These are phyloP conservation scores for Neotropicomus parvogracilis DNA, from an alignment of 1,284 basidiomycete species.

Conservation along the genomic window DNA sequence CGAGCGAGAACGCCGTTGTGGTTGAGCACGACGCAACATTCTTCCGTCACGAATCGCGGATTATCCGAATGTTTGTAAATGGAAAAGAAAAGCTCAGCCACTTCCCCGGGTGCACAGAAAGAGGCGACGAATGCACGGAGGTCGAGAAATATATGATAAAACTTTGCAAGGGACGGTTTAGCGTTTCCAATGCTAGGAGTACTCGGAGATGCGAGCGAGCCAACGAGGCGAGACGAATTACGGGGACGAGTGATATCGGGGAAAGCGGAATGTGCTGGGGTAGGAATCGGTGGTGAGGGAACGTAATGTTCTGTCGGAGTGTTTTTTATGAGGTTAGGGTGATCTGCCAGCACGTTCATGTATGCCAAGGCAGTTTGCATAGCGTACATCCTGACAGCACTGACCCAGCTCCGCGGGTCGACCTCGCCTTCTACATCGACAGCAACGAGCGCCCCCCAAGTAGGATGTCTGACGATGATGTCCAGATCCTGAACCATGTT, in stretches of 20 bases:
- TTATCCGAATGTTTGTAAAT: constrained; percentile 83
- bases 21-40: constrained; percentile 87
- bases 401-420: constrained; percentile 76
- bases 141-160: constrained; percentile 88
- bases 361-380: constrained; percentile 85
- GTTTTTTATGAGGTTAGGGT: constrained; percentile 35
- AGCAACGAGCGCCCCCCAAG: constrained; percentile 83
- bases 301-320: constrained; percentile 40
- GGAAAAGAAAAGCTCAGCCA: constrained; percentile 90
- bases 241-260: constrained; percentile 51
- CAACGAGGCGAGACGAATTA: constrained; percentile 46
- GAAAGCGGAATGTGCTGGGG: constrained; percentile 65
- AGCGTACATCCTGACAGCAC: constrained; percentile 83
- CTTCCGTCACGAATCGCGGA: constrained; percentile 86
- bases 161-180: constrained; percentile 57
- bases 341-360: constrained; percentile 55
- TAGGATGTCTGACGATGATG: constrained; percentile 92
- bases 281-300: constrained; percentile 45
- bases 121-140: constrained; percentile 89
- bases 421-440: constrained; percentile 80
- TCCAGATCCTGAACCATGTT: constrained; percentile 92
- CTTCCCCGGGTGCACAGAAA: constrained; percentile 86
- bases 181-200: constrained; percentile 2
- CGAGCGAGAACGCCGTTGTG: constrained; percentile 85
- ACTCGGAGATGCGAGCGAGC: constrained; percentile 39